A percentile compares a stretch with the other conserved stretches of the same genome.
Evolutionary conservation across 192 early-diverging fungal genomes (phyloP).

Genomic region (Phlyctochytrium bullatum): DNA sequence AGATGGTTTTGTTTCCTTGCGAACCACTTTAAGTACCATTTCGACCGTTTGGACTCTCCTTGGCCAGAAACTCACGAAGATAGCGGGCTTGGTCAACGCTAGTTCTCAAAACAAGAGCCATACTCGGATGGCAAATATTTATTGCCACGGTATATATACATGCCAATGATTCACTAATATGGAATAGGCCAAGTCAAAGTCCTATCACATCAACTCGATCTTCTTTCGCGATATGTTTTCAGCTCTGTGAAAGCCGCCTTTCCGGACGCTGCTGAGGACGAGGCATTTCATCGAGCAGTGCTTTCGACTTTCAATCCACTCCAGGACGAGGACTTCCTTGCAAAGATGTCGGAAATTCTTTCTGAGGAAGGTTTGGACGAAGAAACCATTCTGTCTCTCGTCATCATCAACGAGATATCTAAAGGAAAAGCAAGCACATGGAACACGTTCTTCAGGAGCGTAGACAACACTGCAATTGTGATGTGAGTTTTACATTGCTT

Average conservation of each 20-base stretch:
- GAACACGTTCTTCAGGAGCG: background rate
- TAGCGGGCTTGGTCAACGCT: background rate
- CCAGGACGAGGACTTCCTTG: constrained; percentile 6
- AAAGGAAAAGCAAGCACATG: constrained; percentile 1
- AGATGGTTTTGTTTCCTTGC: background rate
- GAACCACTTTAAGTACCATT: background rate
- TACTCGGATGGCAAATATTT: background rate
- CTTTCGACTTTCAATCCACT: constrained; percentile 4
- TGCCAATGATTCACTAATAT: background rate
- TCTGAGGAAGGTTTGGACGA: constrained; percentile 27
- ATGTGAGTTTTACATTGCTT: background rate
- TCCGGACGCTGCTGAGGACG: background rate
- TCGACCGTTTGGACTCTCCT: background rate
- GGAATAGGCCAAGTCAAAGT: background rate
- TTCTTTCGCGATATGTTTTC: constrained; percentile 1
- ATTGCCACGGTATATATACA: background rate
- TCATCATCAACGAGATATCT: constrained; percentile 20
- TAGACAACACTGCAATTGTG: background rate
- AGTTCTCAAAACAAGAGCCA: background rate
- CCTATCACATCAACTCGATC: constrained; percentile 8
- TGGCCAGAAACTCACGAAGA: background rate
- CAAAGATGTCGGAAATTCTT: constrained; percentile 9
- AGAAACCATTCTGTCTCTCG: constrained; percentile 32
- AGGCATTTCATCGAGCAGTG: background rate
- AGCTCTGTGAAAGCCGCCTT: background rate